Evolutionary conservation across 2,329 filamentous ascomycete species (phyloP).

Genomic region (Chaetomium globosum): DNA sequence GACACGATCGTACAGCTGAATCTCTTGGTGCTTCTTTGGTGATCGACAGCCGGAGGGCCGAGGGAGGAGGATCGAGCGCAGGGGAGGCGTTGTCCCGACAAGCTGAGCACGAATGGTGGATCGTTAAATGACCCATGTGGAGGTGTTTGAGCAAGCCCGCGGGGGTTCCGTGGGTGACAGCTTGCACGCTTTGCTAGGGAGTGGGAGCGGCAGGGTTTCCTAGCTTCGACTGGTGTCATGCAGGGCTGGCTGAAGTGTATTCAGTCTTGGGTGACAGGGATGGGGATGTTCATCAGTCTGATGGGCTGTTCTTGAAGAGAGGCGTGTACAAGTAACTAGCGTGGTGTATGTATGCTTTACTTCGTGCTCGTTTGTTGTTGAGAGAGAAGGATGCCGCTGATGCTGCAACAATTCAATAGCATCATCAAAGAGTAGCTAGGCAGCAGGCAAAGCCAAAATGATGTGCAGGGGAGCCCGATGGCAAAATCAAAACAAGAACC

Average conservation of each 20-base stretch:
- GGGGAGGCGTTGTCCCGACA: conserved; percentile 7
- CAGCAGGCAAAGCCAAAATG: neutral
- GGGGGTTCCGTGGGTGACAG: neutral
- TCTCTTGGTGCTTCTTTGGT: conserved; percentile 16
- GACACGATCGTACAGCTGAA: conserved; percentile 14
- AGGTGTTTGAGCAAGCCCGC: neutral
- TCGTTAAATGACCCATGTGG: conserved; percentile 3
- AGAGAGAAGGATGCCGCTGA: neutral
- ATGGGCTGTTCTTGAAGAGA: neutral
- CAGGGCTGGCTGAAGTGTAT: neutral
- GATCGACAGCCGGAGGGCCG: conserved; percentile 27
- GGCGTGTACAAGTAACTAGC: no score
- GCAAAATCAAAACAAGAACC: conserved; percentile 20
- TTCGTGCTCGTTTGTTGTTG: neutral
- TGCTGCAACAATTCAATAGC: neutral
- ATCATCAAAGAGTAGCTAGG: neutral
- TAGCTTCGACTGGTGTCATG: conserved; percentile 5
- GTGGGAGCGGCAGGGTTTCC: conserved; percentile 15
- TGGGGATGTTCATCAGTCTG: neutral
- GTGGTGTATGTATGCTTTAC: neutral
- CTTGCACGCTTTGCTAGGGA: neutral
- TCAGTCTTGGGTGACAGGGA: neutral
- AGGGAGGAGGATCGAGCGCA: conserved; percentile 16
- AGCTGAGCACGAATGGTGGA: conserved; percentile 15
- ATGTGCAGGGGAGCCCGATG: conserved; percentile 14